Percentiles rank a stretch among this genome's conserved stretches.
These are phyloP conservation scores for Staphylotrichum tortipilum DNA, from an alignment of 495 filamentous ascomycete species.

Conservation along the genomic window DNA sequence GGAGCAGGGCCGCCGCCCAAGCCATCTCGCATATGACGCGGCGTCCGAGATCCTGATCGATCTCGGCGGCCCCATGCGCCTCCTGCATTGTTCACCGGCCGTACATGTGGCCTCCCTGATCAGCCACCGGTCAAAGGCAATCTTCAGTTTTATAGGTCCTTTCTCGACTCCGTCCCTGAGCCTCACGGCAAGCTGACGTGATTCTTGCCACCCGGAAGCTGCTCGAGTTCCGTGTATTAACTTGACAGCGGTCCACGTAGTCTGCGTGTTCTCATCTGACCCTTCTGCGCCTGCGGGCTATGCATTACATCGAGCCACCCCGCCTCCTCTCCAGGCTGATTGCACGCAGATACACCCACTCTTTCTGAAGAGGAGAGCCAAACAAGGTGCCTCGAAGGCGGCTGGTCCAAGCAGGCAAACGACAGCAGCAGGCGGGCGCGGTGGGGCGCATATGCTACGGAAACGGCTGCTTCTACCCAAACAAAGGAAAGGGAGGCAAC, in stretches of 20 bases:
- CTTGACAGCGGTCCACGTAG: constrained; percentile 7
- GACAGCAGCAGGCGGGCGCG: not conserved
- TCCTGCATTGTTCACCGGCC: too few relatives aligned
- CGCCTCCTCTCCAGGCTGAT: not conserved
- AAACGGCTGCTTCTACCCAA: not conserved
- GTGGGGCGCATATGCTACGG: constrained; percentile 4
- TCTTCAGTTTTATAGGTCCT: not conserved
- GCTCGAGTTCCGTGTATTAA: not conserved
- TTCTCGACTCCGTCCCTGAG: not conserved
- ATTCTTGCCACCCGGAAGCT: not conserved
- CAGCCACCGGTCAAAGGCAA: not conserved
- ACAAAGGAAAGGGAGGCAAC: not conserved
- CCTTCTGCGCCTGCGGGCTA: not conserved
- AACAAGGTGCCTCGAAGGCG: too few relatives aligned
- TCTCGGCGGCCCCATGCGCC: too few relatives aligned
- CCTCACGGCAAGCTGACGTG: not conserved
- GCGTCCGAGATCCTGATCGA: not conserved
- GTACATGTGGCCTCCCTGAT: not conserved
- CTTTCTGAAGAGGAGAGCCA: too few relatives aligned
- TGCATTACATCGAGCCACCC: not conserved
- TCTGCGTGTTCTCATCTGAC: not conserved
- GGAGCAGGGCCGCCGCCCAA: not conserved
- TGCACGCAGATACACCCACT: not conserved
- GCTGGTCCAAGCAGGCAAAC: not conserved
- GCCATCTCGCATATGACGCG: constrained; percentile 7